These are phyloP conservation scores for Trichoderma asperelloides DNA, from an alignment of 495 filamentous ascomycete species.

Conservation along the genomic window DNA sequence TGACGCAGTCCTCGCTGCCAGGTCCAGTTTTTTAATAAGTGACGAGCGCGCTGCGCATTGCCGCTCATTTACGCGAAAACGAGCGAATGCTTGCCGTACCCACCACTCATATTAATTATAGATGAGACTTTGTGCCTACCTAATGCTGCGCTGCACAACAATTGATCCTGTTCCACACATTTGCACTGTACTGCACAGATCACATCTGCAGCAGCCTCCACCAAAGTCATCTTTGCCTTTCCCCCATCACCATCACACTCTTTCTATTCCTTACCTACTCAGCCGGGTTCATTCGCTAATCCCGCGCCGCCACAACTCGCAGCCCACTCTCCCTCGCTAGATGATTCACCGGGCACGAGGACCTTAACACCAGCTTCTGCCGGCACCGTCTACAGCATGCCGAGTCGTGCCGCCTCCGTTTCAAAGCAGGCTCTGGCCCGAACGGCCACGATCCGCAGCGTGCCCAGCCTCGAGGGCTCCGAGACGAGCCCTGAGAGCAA, in stretches of 20 bases:
- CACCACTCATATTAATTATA: background rate
- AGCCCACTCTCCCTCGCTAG: background rate
- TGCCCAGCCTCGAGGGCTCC: conserved; percentile 32
- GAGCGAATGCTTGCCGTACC: background rate
- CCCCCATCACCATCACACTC: too few species aligned
- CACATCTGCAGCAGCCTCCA: background rate
- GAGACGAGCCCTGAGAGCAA: conserved; percentile 10
- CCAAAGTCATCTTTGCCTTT: too few species aligned
- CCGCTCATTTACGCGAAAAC: conserved; percentile 6
- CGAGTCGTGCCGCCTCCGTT: conserved; percentile 7
- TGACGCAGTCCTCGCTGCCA: background rate
- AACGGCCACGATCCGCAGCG: conserved; percentile 33
- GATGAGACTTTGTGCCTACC: background rate
- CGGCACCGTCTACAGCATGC: conserved; percentile 18
- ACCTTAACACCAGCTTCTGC: conserved; percentile 13
- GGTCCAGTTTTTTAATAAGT: background rate
- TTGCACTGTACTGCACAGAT: background rate
- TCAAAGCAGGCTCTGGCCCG: conserved; percentile 5
- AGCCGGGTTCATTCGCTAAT: too few species aligned
- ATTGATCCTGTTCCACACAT: background rate
- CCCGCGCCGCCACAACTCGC: background rate
- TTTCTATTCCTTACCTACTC: background rate
- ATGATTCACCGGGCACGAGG: background rate
- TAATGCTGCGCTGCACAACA: background rate
- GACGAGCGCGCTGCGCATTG: background rate